Evolutionary conservation across 1,284 basidiomycete species (phyloP), one percentile per base, ranked within the genome.

Genomic region (Peniophora sp.): DNA sequence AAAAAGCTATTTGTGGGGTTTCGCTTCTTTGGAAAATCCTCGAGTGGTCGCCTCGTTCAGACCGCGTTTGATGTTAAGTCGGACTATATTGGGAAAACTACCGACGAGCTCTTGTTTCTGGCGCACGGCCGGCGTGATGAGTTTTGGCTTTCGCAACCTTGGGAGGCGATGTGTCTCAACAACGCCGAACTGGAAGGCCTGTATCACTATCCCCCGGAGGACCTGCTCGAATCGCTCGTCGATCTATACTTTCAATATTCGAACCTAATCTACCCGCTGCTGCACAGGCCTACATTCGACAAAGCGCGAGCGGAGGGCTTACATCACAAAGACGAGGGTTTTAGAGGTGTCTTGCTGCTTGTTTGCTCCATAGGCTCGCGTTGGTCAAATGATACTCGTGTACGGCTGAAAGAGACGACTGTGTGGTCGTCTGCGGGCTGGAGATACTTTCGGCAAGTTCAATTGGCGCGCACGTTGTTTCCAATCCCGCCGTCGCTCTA

Each of bases 11-110:
- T 6, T 24, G 20, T 45, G 2, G 63, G 71, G 2, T 66, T 70
- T 34, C 71, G 83, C 9, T 89, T 85, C 64, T 83, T 85, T 56
- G 87, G 87, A 1, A 84, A 87, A 59, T 83, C 83, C 1, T 88
- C 85, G 48, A 79, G 79, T 2, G 74, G 80, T 1, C 78, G 78
- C 66, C 73, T 90, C 11, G 68, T 90, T 44, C 77, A 78, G 41
- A 74, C 77, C 2, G 81, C 86, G 16, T 73, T 87, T 20, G 78
- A 81, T 50, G 65, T 88, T n/a, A 88, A 85, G 61, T 74, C 78
- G 38, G 78, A 81, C 53, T 76, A 71, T 23, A 71, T 73, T 1
- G 74, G 75, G 20, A 45, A 41, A 14, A 3, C 45, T 27, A 11
- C 34, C 55, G 45, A 59, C 49, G 54, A 62, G 35, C 38, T n/a